A percentile compares a stretch with the other conserved stretches of the same genome.
Conservation (phyloP, 2,329 filamentous ascomycete species). For the Bimuria novae-zelandiae region DNA sequence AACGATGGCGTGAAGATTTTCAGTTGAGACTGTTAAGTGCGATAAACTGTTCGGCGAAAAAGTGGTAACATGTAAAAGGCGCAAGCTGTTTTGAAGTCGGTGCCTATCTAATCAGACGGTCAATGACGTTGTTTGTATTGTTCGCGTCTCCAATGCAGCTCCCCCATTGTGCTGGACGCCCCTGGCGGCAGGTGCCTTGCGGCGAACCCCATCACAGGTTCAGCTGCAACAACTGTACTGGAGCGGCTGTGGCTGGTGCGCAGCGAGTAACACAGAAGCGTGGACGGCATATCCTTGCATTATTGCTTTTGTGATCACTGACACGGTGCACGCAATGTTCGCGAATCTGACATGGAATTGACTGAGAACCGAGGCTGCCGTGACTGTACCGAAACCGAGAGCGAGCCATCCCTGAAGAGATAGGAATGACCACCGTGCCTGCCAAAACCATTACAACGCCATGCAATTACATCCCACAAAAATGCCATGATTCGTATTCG, state of each 20-base stretch:
- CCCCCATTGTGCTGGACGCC: too few relatives aligned
- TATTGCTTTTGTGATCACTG: too few relatives aligned
- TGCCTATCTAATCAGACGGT: too few relatives aligned
- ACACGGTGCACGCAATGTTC: too few relatives aligned
- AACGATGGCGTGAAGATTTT: background rate
- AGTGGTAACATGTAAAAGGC: too few relatives aligned
- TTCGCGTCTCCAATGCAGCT: too few relatives aligned
- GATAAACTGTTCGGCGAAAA: too few relatives aligned
- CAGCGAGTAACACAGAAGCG: background rate
- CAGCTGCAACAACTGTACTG: too few relatives aligned
- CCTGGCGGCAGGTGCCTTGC: too few relatives aligned
- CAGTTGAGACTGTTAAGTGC: background rate
- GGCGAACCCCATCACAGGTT: too few relatives aligned
- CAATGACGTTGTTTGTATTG: too few relatives aligned
- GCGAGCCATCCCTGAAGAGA: conserved; percentile 1
- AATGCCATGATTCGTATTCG: conserved; percentile 20
- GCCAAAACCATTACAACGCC: conserved; percentile 4
- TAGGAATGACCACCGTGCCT: conserved; percentile 3
- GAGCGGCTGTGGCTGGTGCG: conserved; percentile 3
- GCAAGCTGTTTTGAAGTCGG: too few relatives aligned
- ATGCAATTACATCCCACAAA: conserved; percentile 6
- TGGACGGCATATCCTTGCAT: conserved; percentile 4
- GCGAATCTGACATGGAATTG: background rate
- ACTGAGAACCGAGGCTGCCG: background rate
- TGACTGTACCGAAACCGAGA: conserved; percentile 5